These are phyloP conservation scores for Glycine soja DNA, from an alignment of 306 rosid species.

Conservation along the genomic window DNA sequence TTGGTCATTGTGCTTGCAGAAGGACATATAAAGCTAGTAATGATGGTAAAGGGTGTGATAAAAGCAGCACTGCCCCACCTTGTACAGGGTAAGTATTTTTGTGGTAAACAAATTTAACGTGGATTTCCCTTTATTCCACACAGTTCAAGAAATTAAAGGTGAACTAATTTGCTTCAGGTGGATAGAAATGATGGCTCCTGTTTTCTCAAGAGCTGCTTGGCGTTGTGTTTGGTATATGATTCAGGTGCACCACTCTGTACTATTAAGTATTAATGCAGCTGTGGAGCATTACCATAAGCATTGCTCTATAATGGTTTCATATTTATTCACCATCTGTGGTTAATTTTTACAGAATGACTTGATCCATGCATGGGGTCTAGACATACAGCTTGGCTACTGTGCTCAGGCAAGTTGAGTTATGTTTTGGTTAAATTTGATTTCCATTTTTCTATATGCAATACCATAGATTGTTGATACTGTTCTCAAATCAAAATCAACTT, in stretches of 20 bases:
- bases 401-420: conserved; percentile 75
- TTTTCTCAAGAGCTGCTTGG: conserved; percentile 90
- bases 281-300: background rate
- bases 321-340: conserved; percentile 19
- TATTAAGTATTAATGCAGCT: background rate
- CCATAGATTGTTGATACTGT: background rate
- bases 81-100: conserved; percentile 79
- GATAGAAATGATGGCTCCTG: conserved; percentile 99
- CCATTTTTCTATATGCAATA: background rate
- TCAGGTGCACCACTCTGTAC: conserved; percentile 63
- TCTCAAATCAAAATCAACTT: background rate
- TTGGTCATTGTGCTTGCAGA: conserved; percentile 59
- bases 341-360: conserved; percentile 74
- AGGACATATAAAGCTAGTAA: conserved; percentile 67
- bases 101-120: background rate
- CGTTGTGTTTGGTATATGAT: conserved; percentile 96
- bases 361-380: conserved; percentile 98
- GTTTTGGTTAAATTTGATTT: conserved; percentile 37
- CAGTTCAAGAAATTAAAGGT: conserved; percentile 38
- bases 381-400: conserved; percentile 92
- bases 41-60: conserved; percentile 70
- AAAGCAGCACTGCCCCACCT: conserved; percentile 80
- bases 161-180: conserved; percentile 67
- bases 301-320: conserved; percentile 15
- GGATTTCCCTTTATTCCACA: conserved; percentile 19